Conservation (phyloP, 768 basidiomycete genomes). For the Sporobolomyces phaffii region DNA sequence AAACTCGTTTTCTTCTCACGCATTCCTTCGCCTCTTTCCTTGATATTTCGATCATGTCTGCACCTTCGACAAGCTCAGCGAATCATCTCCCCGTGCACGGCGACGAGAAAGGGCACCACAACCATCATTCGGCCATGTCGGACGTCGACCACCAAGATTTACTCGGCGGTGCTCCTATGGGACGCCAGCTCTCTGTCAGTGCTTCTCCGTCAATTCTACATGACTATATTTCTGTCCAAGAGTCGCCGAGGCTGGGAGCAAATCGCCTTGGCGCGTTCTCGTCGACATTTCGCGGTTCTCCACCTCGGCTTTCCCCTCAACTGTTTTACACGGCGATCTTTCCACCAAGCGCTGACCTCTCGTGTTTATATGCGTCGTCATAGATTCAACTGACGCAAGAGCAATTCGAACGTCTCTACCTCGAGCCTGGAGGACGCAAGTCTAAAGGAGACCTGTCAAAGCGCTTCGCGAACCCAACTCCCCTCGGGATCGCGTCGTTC, state of each 20-base stretch:
- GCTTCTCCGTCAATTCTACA: neutral
- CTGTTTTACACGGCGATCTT: no score
- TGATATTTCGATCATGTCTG: neutral
- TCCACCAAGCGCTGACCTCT: no score
- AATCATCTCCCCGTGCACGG: neutral
- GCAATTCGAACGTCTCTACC: conserved; percentile 42
- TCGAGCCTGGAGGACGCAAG: conserved; percentile 39
- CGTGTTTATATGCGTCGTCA: no score
- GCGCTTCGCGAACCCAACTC: conserved; percentile 40
- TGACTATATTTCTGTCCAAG: neutral
- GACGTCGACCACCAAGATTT: conserved; percentile 13
- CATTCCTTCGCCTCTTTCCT: neutral
- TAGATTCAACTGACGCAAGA: conserved; percentile 38
- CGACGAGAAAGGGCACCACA: conserved; percentile 8
- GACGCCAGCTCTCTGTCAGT: conserved; percentile 39
- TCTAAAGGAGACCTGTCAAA: conserved; percentile 40
- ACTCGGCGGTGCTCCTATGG: conserved; percentile 35
- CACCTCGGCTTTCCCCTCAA: no score
- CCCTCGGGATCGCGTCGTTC: conserved; percentile 40
- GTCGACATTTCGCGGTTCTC: no score
- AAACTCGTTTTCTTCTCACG: neutral
- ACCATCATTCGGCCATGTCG: neutral
- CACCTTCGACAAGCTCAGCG: neutral
- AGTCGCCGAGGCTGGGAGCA: neutral
- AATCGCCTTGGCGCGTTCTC: no score